Evolutionary conservation across 176 grass and related monocot genomes (phyloP).

Genomic region (Elymus sibiricus): DNA sequence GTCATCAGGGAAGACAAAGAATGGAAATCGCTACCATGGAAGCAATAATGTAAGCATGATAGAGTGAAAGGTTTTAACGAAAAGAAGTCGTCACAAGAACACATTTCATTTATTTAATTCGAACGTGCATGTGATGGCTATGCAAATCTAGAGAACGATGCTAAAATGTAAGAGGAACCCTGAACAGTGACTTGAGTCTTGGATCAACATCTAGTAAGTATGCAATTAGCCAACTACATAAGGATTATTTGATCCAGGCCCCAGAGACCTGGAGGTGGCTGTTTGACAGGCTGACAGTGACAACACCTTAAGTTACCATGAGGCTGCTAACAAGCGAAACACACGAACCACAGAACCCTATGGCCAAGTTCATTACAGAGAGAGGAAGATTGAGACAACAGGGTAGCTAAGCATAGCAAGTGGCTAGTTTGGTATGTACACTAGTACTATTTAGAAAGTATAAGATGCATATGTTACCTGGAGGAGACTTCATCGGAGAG

Average conservation of each 20-base stretch:
- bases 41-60: neutral
- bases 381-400: slow-evolving; percentile 12
- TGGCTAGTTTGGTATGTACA: neutral
- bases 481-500: slow-evolving; percentile 30
- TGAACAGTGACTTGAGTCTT: neutral
- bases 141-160: neutral
- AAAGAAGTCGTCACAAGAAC: neutral
- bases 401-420: neutral
- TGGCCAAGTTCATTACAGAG: neutral
- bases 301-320: neutral
- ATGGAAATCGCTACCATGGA: neutral
- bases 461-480: slow-evolving; percentile 28
- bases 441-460: neutral
- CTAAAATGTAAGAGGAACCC: neutral
- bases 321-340: neutral
- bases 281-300: neutral
- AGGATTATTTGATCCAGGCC: slow-evolving; percentile 14
- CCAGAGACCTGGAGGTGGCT: neutral
- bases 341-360: neutral
- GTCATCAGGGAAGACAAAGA: neutral
- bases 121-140: neutral
- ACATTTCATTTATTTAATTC: neutral
- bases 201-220: neutral
- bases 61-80: neutral
- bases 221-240: neutral